Percentiles rank a stretch among this genome's conserved stretches.
Conservation (phyloP, 306 rosid genomes). For the Prosopis cineraria region DNA sequence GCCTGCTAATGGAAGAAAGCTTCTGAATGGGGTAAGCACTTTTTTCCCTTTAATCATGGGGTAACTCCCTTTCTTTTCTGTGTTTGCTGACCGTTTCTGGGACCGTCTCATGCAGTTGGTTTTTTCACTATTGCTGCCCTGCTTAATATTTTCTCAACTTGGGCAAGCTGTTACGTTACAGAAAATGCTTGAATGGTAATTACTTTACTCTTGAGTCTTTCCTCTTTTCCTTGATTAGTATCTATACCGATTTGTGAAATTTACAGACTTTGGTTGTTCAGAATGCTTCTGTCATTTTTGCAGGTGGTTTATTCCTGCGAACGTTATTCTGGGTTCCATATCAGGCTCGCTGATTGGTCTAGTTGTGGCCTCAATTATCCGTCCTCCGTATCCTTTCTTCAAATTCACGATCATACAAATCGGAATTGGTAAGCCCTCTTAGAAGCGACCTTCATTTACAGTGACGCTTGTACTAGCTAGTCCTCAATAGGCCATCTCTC, state of each 20-base stretch:
- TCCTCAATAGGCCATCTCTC: neutral
- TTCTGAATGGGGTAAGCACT: conserved; percentile 81
- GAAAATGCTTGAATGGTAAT: conserved; percentile 88
- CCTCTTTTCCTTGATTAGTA: neutral
- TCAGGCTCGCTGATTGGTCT: conserved; percentile 89
- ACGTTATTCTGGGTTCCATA: conserved; percentile 70
- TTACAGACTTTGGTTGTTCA: neutral
- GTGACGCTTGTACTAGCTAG: neutral
- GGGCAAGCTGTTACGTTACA: conserved; percentile 84
- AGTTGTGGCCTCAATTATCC: conserved; percentile 66
- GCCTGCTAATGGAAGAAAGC: conserved; percentile 86
- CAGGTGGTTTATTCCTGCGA: conserved; percentile 99
- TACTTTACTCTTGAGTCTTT: neutral
- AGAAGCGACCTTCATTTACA: neutral
- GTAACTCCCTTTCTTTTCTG: neutral
- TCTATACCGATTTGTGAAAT: neutral
- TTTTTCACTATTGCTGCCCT: conserved; percentile 88
- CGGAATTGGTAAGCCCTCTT: conserved; percentile 74
- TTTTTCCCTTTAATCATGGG: neutral
- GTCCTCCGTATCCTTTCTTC: conserved; percentile 94
- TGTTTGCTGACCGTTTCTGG: neutral
- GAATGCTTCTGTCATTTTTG: conserved; percentile 10
- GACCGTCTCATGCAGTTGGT: conserved; percentile 66
- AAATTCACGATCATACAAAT: conserved; percentile 86
- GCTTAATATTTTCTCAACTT: conserved; percentile 89